Evolutionary conservation across 2,329 filamentous ascomycete species (phyloP), one percentile per base, ranked within the genome.

Genomic region (Colletotrichum coccodes): DNA sequence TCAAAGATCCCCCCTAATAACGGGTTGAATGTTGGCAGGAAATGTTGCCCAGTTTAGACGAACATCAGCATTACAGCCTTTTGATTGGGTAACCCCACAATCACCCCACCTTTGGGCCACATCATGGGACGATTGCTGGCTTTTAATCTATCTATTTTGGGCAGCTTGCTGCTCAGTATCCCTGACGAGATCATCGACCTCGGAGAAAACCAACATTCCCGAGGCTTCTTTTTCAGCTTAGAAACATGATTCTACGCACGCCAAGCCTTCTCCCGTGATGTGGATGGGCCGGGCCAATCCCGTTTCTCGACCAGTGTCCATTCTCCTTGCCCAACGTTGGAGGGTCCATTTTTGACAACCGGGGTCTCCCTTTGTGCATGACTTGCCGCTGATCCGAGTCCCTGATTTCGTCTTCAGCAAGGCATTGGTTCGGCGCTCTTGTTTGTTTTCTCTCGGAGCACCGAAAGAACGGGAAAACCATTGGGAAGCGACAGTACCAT

Each of bases 101-200:
- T 14, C 23, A 16, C n/a, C n/a, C 40, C 40, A 7, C 40, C 12
- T 18, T 16, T 23, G 38, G 21, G 54, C 28, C 54, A 44, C 50
- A 53, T 30, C 28, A n/a, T 26, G 54, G 28, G 40, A 58, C 54
- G 21, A 26, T n/a, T 16, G n/a, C 30, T 9, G 12, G 42, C 57
- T n/a, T n/a, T 49, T 47, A 38, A 36, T 49, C n/a, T 49, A 38
- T 60, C 57, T 60, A 60, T 60, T 60, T 60, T 49, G 32, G 57
- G 57, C 32, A 36, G n/a, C 21, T 36, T 28, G 30, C 21, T 36
- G 7, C 34, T 14, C 34, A 38, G 7, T 21, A 49, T 26, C 56
- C 57, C 32, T 60, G 57, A 12, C 44, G 44, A 11, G 32, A 30
- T 30, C 57, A 21, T 28, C 18, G 7, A 18, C 42, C 14, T 36